Percentiles rank a stretch among this genome's conserved stretches.
Conservation (phyloP, 2,329 filamentous ascomycete species). For the Ascochyta lentis region DNA sequence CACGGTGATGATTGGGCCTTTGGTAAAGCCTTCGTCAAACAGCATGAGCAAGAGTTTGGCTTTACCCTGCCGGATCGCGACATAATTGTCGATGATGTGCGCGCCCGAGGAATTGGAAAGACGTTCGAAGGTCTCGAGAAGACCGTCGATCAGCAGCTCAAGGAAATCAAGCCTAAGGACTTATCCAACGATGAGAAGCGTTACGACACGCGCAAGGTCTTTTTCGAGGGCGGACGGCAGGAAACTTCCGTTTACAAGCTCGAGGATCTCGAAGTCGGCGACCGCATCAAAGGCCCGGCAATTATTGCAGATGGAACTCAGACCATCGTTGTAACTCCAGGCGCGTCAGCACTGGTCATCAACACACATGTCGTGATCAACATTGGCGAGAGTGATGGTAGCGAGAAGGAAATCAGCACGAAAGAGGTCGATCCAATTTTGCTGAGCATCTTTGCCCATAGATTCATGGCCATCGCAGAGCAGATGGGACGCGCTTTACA, state of each 20-base stretch:
- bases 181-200: constrained; percentile 65
- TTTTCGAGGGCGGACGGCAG: constrained; percentile 80
- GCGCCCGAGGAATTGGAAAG: constrained; percentile 87
- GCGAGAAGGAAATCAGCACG: constrained; percentile 57
- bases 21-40: constrained; percentile 80
- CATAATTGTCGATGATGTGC: constrained; percentile 88
- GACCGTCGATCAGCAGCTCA: constrained; percentile 84
- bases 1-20: constrained; percentile 78
- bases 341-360: constrained; percentile 76
- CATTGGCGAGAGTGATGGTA: constrained; percentile 64
- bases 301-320: constrained; percentile 88
- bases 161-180: constrained; percentile 67
- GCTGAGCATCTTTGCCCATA: constrained; percentile 79
- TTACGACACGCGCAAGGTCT: constrained; percentile 73
- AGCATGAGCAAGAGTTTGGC: constrained; percentile 91
- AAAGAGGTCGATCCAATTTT: constrained; percentile 75
- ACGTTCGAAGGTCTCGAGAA: constrained; percentile 80
- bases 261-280: constrained; percentile 73
- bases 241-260: constrained; percentile 86
- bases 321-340: constrained; percentile 88
- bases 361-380: constrained; percentile 91
- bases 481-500: constrained; percentile 82
- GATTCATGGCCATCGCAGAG: constrained; percentile 86
- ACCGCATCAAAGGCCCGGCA: constrained; percentile 78
- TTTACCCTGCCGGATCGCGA: constrained; percentile 86